Conservation (phyloP, 495 filamentous ascomycete species). For the Aspergillus asperescens region DNA sequence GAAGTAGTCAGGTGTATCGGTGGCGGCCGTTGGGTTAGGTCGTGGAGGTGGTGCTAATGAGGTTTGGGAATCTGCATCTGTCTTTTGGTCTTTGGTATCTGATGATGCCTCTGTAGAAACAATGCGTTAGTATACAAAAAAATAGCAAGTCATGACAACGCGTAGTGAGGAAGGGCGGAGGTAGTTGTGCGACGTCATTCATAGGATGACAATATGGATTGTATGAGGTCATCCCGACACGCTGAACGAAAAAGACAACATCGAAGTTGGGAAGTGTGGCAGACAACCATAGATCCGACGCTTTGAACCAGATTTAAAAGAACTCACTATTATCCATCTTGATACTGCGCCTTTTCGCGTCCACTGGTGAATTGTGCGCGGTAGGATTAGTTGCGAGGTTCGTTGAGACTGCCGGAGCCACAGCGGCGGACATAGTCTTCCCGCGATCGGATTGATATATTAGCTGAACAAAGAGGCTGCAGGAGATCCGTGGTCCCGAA, state of each 20-base stretch:
- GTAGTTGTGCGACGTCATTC: conserved; percentile 18
- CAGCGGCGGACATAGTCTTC: conserved; percentile 43
- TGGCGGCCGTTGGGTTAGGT: conserved; percentile 52
- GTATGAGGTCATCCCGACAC: conserved; percentile 45
- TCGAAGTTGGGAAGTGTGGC: conserved; percentile 26
- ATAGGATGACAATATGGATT: conserved; percentile 23
- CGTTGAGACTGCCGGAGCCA: conserved; percentile 39
- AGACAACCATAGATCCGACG: conserved; percentile 29
- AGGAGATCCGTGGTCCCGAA: conserved; percentile 15
- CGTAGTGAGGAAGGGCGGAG: conserved; percentile 17
- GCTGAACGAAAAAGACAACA: conserved; percentile 28
- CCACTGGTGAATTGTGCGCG: conserved; percentile 40
- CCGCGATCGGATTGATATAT: conserved; percentile 11
- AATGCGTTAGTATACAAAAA: conserved; percentile 26
- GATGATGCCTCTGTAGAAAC: conserved; percentile 36
- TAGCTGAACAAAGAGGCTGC: conserved; percentile 14
- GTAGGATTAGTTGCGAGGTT: conserved; percentile 28
- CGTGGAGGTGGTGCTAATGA: conserved; percentile 75
- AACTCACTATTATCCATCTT: conserved; percentile 40
- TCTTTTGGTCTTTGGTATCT: conserved; percentile 39
- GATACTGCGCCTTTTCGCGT: conserved; percentile 44
- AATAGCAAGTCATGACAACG: conserved; percentile 3
- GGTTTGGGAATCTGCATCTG: conserved; percentile 39
- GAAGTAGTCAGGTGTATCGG: conserved; percentile 75
- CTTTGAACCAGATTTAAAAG: conserved; percentile 6